These are phyloP conservation scores for Areca catechu DNA, from an alignment of 176 grass and related monocot species.

Conservation along the genomic window DNA sequence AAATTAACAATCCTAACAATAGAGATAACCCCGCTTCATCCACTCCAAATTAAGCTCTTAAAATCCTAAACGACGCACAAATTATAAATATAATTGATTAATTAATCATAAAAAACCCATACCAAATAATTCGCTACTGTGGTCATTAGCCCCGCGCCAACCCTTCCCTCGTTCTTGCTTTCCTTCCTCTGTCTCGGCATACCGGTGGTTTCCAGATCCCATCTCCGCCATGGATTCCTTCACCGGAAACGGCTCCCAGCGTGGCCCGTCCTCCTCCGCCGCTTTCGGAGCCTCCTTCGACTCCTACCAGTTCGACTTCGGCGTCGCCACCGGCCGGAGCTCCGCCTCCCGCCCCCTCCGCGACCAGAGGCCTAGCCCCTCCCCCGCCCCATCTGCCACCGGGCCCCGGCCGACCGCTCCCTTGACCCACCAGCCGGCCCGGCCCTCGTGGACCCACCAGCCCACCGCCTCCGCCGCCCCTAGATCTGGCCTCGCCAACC, in stretches of 20 bases:
- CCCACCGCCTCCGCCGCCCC: conserved; percentile 26
- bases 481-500: conserved; percentile 27
- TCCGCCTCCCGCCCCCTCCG: conserved; percentile 58
- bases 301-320: conserved; percentile 96
- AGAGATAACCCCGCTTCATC: too few species aligned
- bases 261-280: conserved; percentile 29
- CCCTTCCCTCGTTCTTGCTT: too few species aligned
- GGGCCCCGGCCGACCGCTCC: conserved; percentile 22
- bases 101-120: too few species aligned
- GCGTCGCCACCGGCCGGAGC: conserved; percentile 38
- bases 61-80: too few species aligned
- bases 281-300: conserved; percentile 49
- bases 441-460: conserved; percentile 69
- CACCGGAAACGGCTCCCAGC: conserved; percentile 36
- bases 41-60: too few species aligned
- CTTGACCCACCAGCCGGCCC: conserved; percentile 41
- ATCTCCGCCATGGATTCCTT: conserved; percentile 50
- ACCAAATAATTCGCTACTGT: too few species aligned
- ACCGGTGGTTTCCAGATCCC: conserved; percentile 1
- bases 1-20: too few species aligned
- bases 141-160: too few species aligned
- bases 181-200: too few species aligned
- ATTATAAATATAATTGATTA: too few species aligned
- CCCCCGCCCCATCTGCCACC: conserved; percentile 12
- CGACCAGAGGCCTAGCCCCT: conserved; percentile 35